Evolutionary conservation across 768 basidiomycete species (phyloP).

Genomic region (Rhizopogon vesiculosus): DNA sequence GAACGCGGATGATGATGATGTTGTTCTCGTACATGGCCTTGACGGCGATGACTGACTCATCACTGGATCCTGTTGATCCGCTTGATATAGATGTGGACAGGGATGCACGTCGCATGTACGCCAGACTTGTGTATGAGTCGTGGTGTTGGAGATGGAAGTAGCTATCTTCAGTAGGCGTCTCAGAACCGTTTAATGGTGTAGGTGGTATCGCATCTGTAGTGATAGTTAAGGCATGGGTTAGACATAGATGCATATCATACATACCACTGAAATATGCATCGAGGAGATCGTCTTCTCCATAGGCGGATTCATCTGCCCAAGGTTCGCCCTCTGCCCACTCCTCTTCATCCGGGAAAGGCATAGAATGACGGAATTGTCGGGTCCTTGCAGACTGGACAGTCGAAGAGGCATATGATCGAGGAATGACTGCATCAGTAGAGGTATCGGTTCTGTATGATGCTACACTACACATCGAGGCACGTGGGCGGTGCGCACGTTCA

Average conservation of each 20-base stretch:
- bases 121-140: slow-evolving; percentile 4
- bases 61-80: slow-evolving; percentile 26
- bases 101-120: slow-evolving; percentile 20
- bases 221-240: not conserved
- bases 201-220: slow-evolving; percentile 20
- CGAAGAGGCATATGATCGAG: slow-evolving; percentile 24
- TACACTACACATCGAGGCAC: slow-evolving; percentile 48
- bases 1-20: slow-evolving; percentile 58
- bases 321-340: slow-evolving; percentile 11
- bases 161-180: slow-evolving; percentile 17
- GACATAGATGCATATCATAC: not conserved
- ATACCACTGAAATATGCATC: slow-evolving; percentile 39
- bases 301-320: slow-evolving; percentile 17
- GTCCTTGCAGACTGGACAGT: slow-evolving; percentile 6
- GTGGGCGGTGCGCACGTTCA: slow-evolving; percentile 12
- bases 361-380: slow-evolving; percentile 9
- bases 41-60: slow-evolving; percentile 38
- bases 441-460: slow-evolving; percentile 52
- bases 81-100: slow-evolving; percentile 32
- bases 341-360: slow-evolving; percentile 18
- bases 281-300: slow-evolving; percentile 33
- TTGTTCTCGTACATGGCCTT: slow-evolving; percentile 62
- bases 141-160: not conserved
- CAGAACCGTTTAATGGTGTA: slow-evolving; percentile 4
- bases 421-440: slow-evolving; percentile 56